Evolutionary conservation across 2,329 filamentous ascomycete genomes (phyloP).

Genomic region (Diaporthe ampelina): DNA sequence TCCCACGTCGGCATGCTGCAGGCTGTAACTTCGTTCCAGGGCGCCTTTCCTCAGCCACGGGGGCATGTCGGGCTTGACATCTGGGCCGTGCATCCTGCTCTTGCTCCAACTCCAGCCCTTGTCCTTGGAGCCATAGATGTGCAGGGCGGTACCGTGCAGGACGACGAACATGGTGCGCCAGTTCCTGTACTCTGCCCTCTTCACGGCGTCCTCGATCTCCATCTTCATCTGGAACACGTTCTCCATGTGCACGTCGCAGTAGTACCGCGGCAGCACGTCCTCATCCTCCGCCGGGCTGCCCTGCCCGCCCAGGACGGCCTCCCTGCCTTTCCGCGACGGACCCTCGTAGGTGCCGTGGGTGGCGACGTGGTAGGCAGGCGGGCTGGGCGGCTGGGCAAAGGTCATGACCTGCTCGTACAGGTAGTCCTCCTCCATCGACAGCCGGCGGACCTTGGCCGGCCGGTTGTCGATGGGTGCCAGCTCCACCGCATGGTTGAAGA

Average conservation of each 20-base stretch:
- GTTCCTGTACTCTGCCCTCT: slow-evolving; percentile 71
- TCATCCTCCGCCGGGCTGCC: slow-evolving; percentile 52
- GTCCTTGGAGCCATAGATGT: slow-evolving; percentile 72
- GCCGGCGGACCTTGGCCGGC: slow-evolving; percentile 51
- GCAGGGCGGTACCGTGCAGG: slow-evolving; percentile 77
- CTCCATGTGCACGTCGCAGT: slow-evolving; percentile 68
- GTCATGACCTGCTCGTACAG: slow-evolving; percentile 68
- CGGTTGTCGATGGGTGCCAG: slow-evolving; percentile 42
- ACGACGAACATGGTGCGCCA: slow-evolving; percentile 75
- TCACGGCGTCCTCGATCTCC: slow-evolving; percentile 76
- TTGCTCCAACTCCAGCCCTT: slow-evolving; percentile 65
- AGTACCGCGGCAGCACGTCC: slow-evolving; percentile 69
- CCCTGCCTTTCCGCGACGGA: slow-evolving; percentile 39
- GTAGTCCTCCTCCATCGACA: slow-evolving; percentile 69
- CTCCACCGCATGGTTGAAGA: slow-evolving; percentile 42
- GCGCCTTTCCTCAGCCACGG: slow-evolving; percentile 66
- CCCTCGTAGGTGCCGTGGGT: slow-evolving; percentile 55
- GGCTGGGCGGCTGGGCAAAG: slow-evolving; percentile 58
- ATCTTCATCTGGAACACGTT: slow-evolving; percentile 74
- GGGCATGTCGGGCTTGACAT: slow-evolving; percentile 63
- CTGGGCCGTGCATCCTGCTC: slow-evolving; percentile 62
- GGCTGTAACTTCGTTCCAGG: slow-evolving; percentile 76
- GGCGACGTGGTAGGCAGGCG: slow-evolving; percentile 54
- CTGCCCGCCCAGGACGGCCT: slow-evolving; percentile 43
- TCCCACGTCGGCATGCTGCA: slow-evolving; percentile 82